These are phyloP conservation scores for Microcera coccophila DNA, from an alignment of 2,329 filamentous ascomycete genomes.

Conservation along the genomic window DNA sequence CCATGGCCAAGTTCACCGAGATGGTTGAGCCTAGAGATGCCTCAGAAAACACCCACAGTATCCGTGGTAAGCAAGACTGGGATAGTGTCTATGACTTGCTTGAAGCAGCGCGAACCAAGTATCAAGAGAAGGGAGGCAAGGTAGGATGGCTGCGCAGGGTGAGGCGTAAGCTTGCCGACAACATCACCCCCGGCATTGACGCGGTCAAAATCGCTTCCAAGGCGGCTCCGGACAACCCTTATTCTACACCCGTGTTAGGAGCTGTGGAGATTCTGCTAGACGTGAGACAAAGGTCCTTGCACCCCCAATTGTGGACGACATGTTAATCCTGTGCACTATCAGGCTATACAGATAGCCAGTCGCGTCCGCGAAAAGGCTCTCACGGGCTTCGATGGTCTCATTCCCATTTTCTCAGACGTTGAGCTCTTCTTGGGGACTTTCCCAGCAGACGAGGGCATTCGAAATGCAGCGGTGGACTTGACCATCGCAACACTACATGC, in stretches of 20 bases:
- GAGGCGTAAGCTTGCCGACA: slow-evolving; percentile 2
- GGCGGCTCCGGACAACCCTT: slow-evolving; percentile 1
- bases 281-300: background rate
- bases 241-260: slow-evolving; percentile 2
- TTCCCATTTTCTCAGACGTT: slow-evolving; percentile 4
- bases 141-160: slow-evolving; percentile 2
- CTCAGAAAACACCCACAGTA: background rate
- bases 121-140: background rate
- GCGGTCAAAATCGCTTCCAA: background rate
- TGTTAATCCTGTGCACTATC: background rate
- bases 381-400: slow-evolving; percentile 1
- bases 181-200: background rate
- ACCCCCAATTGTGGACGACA: background rate
- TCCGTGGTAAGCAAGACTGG: slow-evolving; percentile 1
- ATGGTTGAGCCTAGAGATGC: background rate
- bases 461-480: background rate
- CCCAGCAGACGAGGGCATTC: background rate
- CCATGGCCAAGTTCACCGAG: background rate
- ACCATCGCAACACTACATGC: background rate
- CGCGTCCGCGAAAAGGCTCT: background rate
- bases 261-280: slow-evolving; percentile 3
- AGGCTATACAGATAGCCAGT: slow-evolving; percentile 2
- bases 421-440: slow-evolving; percentile 6
- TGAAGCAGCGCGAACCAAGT: background rate
- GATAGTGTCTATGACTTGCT: background rate